Conservation (phyloP, 495 filamentous ascomycete species). For the Lentithecium fluviatile region DNA sequence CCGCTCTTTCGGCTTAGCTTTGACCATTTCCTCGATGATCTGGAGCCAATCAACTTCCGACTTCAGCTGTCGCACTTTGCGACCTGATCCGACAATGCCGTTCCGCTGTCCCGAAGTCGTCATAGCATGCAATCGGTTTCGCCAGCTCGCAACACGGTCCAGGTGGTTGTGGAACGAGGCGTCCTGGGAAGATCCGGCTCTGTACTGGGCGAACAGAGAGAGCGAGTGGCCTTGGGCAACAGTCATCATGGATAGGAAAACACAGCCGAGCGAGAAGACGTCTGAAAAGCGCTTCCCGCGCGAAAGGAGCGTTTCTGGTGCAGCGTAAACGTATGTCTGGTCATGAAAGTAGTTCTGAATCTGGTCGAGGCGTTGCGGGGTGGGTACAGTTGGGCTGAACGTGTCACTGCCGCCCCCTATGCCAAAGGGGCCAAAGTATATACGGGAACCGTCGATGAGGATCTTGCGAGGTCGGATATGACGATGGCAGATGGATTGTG, state of each 20-base stretch:
- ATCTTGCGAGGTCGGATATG: slow-evolving; percentile 37
- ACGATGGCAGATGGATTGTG: slow-evolving; percentile 30
- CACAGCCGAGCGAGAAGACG: slow-evolving; percentile 32
- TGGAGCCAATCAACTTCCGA: slow-evolving; percentile 23
- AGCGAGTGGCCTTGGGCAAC: slow-evolving; percentile 24
- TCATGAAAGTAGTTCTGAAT: slow-evolving; percentile 26
- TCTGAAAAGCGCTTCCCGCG: slow-evolving; percentile 33
- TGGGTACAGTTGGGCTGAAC: slow-evolving; percentile 13
- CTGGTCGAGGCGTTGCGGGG: slow-evolving; percentile 20
- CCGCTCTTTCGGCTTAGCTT: slow-evolving; percentile 20
- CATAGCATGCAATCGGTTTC: slow-evolving; percentile 25
- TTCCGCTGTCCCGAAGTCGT: slow-evolving; percentile 21
- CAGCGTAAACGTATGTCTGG: slow-evolving; percentile 36
- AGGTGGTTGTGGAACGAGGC: slow-evolving; percentile 38
- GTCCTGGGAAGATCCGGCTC: slow-evolving; percentile 28
- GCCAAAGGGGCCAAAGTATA: slow-evolving; percentile 34
- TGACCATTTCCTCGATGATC: slow-evolving; percentile 30
- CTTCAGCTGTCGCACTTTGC: slow-evolving; percentile 25
- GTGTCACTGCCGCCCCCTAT: slow-evolving; percentile 19
- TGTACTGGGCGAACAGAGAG: slow-evolving; percentile 24
- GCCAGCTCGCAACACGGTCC: slow-evolving; percentile 33
- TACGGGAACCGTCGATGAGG: slow-evolving; percentile 34
- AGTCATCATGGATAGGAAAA: slow-evolving; percentile 37
- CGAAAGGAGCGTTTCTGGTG: slow-evolving; percentile 33
- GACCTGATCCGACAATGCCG: slow-evolving; percentile 15